phyloP scores from a whole-genome alignment of 495 filamentous ascomycete species.

The Chlorociboria aeruginascens region DNA sequence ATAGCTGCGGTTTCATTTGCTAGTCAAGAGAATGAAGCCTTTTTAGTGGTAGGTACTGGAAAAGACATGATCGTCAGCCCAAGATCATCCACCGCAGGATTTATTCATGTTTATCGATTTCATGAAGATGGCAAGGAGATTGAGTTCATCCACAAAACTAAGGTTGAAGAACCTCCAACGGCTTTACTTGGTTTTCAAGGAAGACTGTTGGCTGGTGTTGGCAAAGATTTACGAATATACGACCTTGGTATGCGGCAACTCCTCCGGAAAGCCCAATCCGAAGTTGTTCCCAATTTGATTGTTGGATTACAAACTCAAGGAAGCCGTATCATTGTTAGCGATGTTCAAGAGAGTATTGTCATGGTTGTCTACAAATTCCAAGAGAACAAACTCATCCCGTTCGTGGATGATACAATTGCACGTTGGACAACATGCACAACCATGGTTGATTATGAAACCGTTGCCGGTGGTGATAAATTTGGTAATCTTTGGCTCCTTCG shows the following conservation, averaged over 20 bases:
- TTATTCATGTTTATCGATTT: conserved; percentile 89
- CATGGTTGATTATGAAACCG: conserved; percentile 97
- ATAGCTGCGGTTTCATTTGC: conserved; percentile 73
- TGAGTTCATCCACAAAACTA: conserved; percentile 94
- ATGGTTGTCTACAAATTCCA: conserved; percentile 91
- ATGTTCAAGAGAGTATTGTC: conserved; percentile 80
- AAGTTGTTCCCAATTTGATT: conserved; percentile 70
- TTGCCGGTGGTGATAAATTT: conserved; percentile 93
- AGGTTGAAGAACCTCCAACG: conserved; percentile 75
- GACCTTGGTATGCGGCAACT: conserved; percentile 86
- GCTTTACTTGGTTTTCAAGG: conserved; percentile 90
- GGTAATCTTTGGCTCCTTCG: conserved; percentile 91
- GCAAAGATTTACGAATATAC: conserved; percentile 70
- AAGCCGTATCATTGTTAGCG: conserved; percentile 79
- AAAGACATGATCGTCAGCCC: conserved; percentile 77
- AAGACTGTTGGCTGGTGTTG: conserved; percentile 72
- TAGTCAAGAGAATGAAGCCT: conserved; percentile 78
- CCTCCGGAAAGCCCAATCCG: conserved; percentile 78
- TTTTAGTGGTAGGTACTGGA: conserved; percentile 84
- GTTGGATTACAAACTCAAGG: conserved; percentile 84
- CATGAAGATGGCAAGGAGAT: conserved; percentile 72
- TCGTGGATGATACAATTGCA: conserved; percentile 77
- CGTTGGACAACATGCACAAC: conserved; percentile 79
- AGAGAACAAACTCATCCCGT: conserved; percentile 82
- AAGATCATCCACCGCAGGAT: conserved; percentile 62